Percentiles rank a stretch among this genome's conserved stretches.
phyloP scores from a whole-genome alignment of 2,329 filamentous ascomycete species.

The Cladosporium phlei region DNA sequence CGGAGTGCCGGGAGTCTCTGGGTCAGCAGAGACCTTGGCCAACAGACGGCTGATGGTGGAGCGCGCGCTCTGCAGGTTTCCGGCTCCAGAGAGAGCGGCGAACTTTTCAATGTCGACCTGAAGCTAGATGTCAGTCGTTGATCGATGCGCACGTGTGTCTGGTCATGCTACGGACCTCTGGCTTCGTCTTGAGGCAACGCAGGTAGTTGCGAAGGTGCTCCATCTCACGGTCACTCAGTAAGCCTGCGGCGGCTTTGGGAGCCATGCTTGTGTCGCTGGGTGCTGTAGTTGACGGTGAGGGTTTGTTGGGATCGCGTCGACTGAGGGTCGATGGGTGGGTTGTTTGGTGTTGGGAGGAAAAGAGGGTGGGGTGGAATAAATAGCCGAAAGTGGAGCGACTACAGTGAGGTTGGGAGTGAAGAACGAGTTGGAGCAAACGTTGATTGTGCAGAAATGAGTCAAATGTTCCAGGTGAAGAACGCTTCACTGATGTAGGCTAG shows the following conservation, averaged over 20 bases:
- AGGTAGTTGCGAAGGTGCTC: conserved; percentile 1
- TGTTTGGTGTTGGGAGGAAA: too few relatives aligned
- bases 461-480: too few relatives aligned
- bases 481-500: too few relatives aligned
- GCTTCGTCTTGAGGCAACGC: conserved; percentile 11
- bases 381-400: too few relatives aligned
- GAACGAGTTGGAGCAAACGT: too few relatives aligned
- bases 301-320: too few relatives aligned
- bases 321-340: too few relatives aligned
- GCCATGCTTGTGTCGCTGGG: conserved; percentile 6
- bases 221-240: conserved; percentile 6
- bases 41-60: not conserved
- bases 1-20: not conserved
- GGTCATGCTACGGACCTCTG: not conserved
- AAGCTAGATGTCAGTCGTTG: not conserved
- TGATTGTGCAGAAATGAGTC: too few relatives aligned
- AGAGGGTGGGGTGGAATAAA: too few relatives aligned
- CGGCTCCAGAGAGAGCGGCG: not conserved
- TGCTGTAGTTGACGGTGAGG: too few relatives aligned
- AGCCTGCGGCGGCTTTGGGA: not conserved
- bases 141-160: too few relatives aligned
- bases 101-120: conserved; percentile 10
- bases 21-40: not conserved
- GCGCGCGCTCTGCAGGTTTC: not conserved
- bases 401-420: too few relatives aligned